phyloP scores from a whole-genome alignment of 2,329 filamentous ascomycete species.

The Didymella pomorum region DNA sequence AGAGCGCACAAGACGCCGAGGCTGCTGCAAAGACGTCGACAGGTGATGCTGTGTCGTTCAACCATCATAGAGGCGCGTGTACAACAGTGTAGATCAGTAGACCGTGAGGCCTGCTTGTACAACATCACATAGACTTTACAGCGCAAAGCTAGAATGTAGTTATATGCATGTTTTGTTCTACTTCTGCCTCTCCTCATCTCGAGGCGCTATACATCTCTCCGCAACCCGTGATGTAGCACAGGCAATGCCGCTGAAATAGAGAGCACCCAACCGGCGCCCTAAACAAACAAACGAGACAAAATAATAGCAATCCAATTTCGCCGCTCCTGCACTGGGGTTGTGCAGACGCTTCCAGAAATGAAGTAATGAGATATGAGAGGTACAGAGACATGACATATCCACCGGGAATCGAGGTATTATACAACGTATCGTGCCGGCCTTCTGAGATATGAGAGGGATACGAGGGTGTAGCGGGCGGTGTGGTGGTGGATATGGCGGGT shows the following conservation, averaged over 20 bases:
- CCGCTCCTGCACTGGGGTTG: too few relatives aligned
- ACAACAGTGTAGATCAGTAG: not conserved
- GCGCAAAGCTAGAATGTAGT: not conserved
- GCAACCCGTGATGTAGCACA: too few relatives aligned
- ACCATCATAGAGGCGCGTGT: constrained; percentile 12
- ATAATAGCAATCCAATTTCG: constrained; percentile 3
- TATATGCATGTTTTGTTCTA: constrained; percentile 13
- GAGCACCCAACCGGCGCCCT: constrained; percentile 1
- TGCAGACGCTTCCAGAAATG: constrained; percentile 5
- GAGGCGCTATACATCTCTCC: constrained; percentile 4
- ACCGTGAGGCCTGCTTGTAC: too few relatives aligned
- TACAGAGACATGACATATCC: constrained; percentile 14
- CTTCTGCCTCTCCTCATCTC: not conserved
- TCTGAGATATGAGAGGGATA: constrained; percentile 24
- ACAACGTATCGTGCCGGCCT: constrained; percentile 26
- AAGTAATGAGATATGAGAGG: constrained; percentile 8
- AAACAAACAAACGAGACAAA: constrained; percentile 13
- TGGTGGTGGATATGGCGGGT: constrained; percentile 15
- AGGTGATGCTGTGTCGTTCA: constrained; percentile 12
- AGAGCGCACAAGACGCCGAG: not conserved
- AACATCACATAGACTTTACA: not conserved
- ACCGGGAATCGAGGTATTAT: constrained; percentile 27
- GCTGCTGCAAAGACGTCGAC: constrained; percentile 7
- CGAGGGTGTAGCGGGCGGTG: constrained; percentile 6
- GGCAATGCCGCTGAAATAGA: constrained; percentile 11